These are phyloP conservation scores for Hypoxylon fuscum DNA, from an alignment of 495 filamentous ascomycete genomes.

Conservation along the genomic window DNA sequence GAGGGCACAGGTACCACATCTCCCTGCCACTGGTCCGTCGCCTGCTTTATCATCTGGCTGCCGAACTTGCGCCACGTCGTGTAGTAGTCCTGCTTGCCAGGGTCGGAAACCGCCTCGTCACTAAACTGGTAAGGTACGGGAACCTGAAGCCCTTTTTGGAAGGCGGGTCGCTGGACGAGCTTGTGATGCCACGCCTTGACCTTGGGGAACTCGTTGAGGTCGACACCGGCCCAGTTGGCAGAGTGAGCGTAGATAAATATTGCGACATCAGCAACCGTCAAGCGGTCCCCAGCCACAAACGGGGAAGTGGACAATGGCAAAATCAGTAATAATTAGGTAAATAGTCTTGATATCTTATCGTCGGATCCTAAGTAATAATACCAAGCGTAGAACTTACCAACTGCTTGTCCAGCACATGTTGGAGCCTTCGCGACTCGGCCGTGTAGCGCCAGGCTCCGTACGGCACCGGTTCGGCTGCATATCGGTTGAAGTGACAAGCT, in stretches of 20 bases:
- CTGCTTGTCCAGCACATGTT: slow-evolving; percentile 25
- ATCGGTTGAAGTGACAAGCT: slow-evolving; percentile 23
- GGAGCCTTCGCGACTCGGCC: slow-evolving; percentile 19
- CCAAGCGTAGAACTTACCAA: slow-evolving; percentile 16
- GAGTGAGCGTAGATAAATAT: slow-evolving; percentile 28
- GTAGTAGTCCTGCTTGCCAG: slow-evolving; percentile 13
- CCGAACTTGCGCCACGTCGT: slow-evolving; percentile 11
- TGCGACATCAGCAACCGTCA: slow-evolving; percentile 25
- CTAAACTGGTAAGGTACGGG: slow-evolving; percentile 49
- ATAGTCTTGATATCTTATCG: background rate
- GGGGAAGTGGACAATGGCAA: slow-evolving; percentile 10
- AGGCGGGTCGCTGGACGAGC: slow-evolving; percentile 66
- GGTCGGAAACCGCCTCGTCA: slow-evolving; percentile 21
- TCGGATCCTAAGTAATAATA: background rate
- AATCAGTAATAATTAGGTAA: background rate
- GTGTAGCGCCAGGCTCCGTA: slow-evolving; percentile 20
- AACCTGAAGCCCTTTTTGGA: slow-evolving; percentile 73
- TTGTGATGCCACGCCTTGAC: slow-evolving; percentile 68
- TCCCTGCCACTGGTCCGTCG: slow-evolving; percentile 13
- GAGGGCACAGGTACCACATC: slow-evolving; percentile 21
- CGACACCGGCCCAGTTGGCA: slow-evolving; percentile 55
- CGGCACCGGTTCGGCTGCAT: slow-evolving; percentile 9
- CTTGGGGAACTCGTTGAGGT: slow-evolving; percentile 74
- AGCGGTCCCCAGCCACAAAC: slow-evolving; percentile 21
- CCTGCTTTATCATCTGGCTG: slow-evolving; percentile 20